Evolutionary conservation across 768 basidiomycete species (phyloP).

Genomic region (Trametes meyenii): DNA sequence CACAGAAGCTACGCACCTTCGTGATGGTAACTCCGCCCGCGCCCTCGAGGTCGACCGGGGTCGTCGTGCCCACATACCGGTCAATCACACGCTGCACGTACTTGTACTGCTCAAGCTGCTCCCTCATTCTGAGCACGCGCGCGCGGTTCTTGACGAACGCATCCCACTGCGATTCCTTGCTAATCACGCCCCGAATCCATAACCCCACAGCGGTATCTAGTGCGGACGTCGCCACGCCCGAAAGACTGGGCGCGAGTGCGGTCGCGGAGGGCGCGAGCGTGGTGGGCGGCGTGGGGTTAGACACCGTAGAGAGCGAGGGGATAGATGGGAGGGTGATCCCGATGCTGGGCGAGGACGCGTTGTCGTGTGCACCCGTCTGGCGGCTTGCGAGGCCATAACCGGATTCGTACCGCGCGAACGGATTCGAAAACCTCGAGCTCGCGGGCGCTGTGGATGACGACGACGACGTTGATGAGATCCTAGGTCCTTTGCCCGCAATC

Average conservation of each 20-base stretch:
- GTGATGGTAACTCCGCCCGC: constrained; percentile 43
- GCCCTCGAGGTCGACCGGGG: constrained; percentile 45
- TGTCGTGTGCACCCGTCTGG: not conserved
- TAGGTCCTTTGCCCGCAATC: not conserved
- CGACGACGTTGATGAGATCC: not conserved
- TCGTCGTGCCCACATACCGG: constrained; percentile 44
- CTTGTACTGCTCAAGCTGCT: constrained; percentile 46
- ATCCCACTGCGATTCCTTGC: constrained; percentile 47
- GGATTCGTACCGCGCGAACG: constrained; percentile 14
- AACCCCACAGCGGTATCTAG: constrained; percentile 45
- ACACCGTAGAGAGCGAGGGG: constrained; percentile 17
- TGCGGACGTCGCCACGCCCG: constrained; percentile 34
- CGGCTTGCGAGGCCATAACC: constrained; percentile 3
- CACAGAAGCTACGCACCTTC: constrained; percentile 41
- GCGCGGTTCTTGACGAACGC: constrained; percentile 50
- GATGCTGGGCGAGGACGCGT: not conserved
- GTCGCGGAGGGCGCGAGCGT: constrained; percentile 17
- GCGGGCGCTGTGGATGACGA: not conserved
- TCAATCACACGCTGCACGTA: constrained; percentile 56
- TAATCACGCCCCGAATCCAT: constrained; percentile 48
- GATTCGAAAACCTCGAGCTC: not conserved
- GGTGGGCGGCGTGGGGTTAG: constrained; percentile 3
- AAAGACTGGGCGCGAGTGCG: constrained; percentile 12
- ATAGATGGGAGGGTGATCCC: not conserved
- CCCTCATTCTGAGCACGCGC: constrained; percentile 23